phyloP scores from a whole-genome alignment of 2,329 filamentous ascomycete genomes.

The Colletotrichum sp. region DNA sequence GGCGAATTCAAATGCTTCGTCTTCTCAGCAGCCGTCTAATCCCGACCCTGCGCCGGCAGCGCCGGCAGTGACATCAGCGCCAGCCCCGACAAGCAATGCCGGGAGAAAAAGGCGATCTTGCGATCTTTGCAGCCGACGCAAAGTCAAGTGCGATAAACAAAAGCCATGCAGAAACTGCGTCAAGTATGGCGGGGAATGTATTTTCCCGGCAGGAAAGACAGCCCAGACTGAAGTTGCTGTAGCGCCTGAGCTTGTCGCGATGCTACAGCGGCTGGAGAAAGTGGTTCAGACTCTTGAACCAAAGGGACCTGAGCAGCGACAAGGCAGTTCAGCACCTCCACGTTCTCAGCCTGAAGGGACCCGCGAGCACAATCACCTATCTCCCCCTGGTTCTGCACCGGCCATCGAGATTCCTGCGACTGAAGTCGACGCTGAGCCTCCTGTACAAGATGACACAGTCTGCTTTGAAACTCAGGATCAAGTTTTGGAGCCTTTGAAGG shows the following conservation, averaged over 20 bases:
- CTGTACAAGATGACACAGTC: neutral
- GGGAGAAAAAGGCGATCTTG: neutral
- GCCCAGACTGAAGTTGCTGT: neutral
- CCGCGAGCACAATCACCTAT: neutral
- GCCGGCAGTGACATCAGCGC: neutral
- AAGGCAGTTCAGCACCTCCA: neutral
- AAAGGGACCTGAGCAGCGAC: neutral
- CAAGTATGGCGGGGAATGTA: neutral
- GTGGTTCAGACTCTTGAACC: neutral
- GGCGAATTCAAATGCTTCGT: neutral
- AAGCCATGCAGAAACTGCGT: neutral
- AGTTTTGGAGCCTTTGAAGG: neutral
- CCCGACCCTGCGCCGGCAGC: neutral
- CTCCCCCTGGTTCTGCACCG: neutral
- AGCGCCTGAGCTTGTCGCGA: neutral
- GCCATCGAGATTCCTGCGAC: neutral
- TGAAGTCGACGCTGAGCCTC: neutral
- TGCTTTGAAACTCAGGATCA: neutral
- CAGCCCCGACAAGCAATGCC: neutral
- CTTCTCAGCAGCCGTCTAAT: neutral
- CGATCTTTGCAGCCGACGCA: neutral
- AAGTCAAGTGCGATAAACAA: neutral
- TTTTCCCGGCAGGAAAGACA: neutral
- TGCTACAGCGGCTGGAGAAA: neutral
- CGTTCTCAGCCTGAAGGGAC: neutral